Evolutionary conservation across 2,329 filamentous ascomycete genomes (phyloP), one percentile per base, ranked within the genome.

Genomic region (Orbilia ellipsospora): DNA sequence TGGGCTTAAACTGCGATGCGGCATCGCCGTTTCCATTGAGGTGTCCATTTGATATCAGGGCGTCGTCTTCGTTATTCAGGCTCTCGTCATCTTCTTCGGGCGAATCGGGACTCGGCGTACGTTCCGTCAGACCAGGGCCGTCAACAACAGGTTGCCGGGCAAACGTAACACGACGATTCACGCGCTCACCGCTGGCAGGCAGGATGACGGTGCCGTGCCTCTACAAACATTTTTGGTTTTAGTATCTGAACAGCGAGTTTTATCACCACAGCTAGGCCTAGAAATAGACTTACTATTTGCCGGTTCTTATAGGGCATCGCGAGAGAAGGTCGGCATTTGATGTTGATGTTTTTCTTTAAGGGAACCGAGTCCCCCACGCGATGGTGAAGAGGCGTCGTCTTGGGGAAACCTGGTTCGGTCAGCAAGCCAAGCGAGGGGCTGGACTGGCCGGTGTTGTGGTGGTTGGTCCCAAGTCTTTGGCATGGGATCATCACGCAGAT

Each of bases 131-230:
- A 13, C 79, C 77, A 28, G 12, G 7, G 15, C 79, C 77, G 26
- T 77, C 73, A 56, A 77, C 44, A 72, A 77, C 44, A 72, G 82
- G 79, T 73, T 84, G 79, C 79, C 82, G 83, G 78, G 85, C 85
- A 50, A 89, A 82, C 23, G 85, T 89, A 74, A 90, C 87, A 60
- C 84, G 83, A 69, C 86, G 86, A 81, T 85, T 87, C 59, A 89
- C 82, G 68, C 88, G 86, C 78, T 89, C 87, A 55, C 88, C 88
- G 10, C 88, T 90, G 64, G 83, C 83, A 2, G 88, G 88, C 57
- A 89, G 83, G 77, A 90, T 87, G 80, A 89, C 86, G 12, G 87
- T 88, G 45, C 87, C 87, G 67, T 87, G 84, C 64, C 72, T 75
- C 72, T 75, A 65, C 31, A 12, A 50, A n/a, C 44, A 48, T 5